These are phyloP conservation scores for Aureobasidium sp. DNA, from an alignment of 2,329 filamentous ascomycete genomes.

Conservation along the genomic window DNA sequence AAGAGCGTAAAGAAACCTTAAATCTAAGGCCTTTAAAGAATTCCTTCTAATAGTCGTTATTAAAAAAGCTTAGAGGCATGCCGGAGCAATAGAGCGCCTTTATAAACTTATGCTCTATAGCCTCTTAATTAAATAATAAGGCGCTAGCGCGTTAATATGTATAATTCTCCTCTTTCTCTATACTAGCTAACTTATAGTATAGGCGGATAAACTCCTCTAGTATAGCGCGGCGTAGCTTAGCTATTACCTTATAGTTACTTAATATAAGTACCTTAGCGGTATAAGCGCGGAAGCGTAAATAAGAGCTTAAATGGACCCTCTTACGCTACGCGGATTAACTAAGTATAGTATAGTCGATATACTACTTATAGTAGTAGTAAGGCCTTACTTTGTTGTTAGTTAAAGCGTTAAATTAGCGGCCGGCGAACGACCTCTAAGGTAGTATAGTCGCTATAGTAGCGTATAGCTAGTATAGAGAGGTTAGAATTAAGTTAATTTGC, in stretches of 20 bases:
- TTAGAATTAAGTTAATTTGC: no score
- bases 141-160: neutral
- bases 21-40: neutral
- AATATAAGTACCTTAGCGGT: neutral
- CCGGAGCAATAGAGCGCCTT: neutral
- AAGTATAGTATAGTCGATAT: neutral
- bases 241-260: neutral
- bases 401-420: neutral
- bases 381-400: neutral
- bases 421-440: neutral
- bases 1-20: neutral
- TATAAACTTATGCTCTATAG: neutral
- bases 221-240: neutral
- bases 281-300: neutral
- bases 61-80: neutral
- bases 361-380: neutral
- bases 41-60: neutral
- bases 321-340: neutral
- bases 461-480: no score
- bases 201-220: neutral
- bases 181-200: neutral
- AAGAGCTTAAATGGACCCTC: neutral
- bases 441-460: neutral
- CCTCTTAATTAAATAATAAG: neutral
- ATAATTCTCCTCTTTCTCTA: neutral